Base-by-base conservation (phyloP, 1,284 basidiomycete genomes). In the Trichosporon sp. region DNA sequence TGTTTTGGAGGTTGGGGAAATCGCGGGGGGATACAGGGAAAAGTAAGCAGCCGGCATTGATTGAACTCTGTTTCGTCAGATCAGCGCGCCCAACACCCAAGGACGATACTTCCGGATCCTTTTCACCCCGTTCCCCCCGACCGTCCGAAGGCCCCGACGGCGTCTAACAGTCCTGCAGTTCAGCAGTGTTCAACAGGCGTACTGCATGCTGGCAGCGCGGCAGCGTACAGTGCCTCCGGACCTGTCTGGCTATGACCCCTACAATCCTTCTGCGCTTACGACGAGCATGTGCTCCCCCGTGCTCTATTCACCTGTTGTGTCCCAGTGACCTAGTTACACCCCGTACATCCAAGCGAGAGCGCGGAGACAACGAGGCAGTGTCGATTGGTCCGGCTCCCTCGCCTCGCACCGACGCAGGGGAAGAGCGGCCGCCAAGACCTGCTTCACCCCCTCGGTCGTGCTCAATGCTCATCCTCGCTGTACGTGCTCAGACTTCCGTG, bases 261-360 rank as follows among this genome's bases (percentile, higher is more conserved):
- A 54, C 43, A 54, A 54, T 54, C 51, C 21, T 54, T 54, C 51
- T 54, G 51, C n/a, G 51, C 51, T 54, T 54, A 21, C 51, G 51
- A 21, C 21, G 51, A 21, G 51, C 51, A 54, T 54, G 51, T 54
- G 51, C 51, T 40, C 12, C 38, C 38, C 38, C 38, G 38, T 40
- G 38, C 11, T 40, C 38, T 40, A 2, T 40, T 12, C 26, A 26
- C 26, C 26, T 26, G 26, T 26, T 40, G 38, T 40, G 35, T 10
- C 38, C 11, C 8, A n/a, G 16, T n/a, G 43, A 7, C 43, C 14
- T 7, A 46, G 43, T 46, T 16, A 46, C 43, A 46, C 43, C 43
- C 26, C 16, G 43, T 46, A 46, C n/a, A 12, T 46, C 43, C 43
- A 46, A 46, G 43, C 43, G 43, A 46, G 7, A 46, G 16, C 12